Conservation (phyloP, 371 early-diverging fungal genomes). For the Globomyces sp. region DNA sequence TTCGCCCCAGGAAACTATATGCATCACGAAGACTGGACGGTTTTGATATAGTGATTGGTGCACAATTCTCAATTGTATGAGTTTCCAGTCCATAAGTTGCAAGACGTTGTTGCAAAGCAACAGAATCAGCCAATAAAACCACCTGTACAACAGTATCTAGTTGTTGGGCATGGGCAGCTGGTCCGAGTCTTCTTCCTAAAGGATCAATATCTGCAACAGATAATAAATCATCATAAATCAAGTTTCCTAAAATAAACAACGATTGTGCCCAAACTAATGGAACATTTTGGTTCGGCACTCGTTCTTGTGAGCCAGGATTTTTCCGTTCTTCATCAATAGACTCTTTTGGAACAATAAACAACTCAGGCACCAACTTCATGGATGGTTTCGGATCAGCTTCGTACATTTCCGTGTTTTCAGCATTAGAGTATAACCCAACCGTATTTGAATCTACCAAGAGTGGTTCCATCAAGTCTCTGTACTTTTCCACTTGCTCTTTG, state of each 20-base stretch:
- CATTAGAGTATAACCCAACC: constrained; percentile 4
- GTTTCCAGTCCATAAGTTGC: constrained; percentile 78
- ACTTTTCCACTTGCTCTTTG: constrained; percentile 66
- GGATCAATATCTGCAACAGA: constrained; percentile 83
- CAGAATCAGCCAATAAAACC: constrained; percentile 74
- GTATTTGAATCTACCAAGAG: constrained; percentile 59
- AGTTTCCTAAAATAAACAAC: constrained; percentile 72
- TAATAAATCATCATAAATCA: constrained; percentile 76
- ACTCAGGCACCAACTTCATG: constrained; percentile 52
- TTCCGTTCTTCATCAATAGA: constrained; percentile 71
- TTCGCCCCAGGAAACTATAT: constrained; percentile 71
- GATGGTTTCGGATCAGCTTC: constrained; percentile 11
- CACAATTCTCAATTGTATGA: constrained; percentile 55
- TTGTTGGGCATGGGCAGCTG: constrained; percentile 28
- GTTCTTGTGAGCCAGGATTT: constrained; percentile 71
- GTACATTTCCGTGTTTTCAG: not conserved
- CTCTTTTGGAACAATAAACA: constrained; percentile 78
- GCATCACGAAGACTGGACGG: constrained; percentile 82
- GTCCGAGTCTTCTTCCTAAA: constrained; percentile 66
- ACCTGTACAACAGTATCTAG: constrained; percentile 70
- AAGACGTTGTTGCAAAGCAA: constrained; percentile 66
- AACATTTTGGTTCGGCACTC: constrained; percentile 82
- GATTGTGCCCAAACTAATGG: constrained; percentile 91
- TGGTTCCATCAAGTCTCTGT: constrained; percentile 60
- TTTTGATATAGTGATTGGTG: constrained; percentile 69